Percentiles rank a stretch among this genome's conserved stretches.
Evolutionary conservation across 352 stramenopile genomes (phyloP).

Genomic region (Globisporangium abappressorium): DNA sequence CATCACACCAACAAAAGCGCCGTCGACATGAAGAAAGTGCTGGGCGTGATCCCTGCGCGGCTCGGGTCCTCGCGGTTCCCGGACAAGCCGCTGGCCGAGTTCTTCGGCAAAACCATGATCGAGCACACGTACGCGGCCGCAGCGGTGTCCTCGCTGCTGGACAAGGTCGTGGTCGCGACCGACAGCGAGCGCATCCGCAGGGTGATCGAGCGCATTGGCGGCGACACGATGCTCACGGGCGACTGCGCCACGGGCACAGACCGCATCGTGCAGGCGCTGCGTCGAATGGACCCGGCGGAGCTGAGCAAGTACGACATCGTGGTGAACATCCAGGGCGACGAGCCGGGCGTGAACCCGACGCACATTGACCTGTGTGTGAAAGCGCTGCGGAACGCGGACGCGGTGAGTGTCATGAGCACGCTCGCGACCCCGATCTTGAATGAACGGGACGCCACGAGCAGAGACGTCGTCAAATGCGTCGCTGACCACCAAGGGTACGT

Average conservation of each 20-base stretch:
- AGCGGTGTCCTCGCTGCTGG: conserved; percentile 39
- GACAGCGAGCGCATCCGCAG: conserved; percentile 58
- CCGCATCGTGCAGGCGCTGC: conserved; percentile 66
- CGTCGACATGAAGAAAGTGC: conserved; percentile 41
- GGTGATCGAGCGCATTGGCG: conserved; percentile 44
- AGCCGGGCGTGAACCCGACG: conserved; percentile 71
- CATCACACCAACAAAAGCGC: neutral
- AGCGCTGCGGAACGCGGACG: conserved; percentile 41
- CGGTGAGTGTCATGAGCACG: conserved; percentile 70
- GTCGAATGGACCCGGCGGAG: conserved; percentile 32
- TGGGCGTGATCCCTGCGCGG: conserved; percentile 78
- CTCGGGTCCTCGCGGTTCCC: conserved; percentile 76
- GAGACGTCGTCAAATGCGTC: conserved; percentile 81
- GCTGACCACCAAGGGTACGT: conserved; percentile 51
- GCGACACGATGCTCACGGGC: conserved; percentile 57
- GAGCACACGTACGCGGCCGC: conserved; percentile 78
- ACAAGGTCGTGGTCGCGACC: conserved; percentile 77
- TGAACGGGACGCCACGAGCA: conserved; percentile 49
- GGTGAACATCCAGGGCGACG: conserved; percentile 85
- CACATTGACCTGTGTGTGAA: conserved; percentile 75
- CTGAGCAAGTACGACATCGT: conserved; percentile 66
- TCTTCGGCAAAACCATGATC: conserved; percentile 83
- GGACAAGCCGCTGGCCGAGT: conserved; percentile 69
- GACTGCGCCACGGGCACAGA: conserved; percentile 73
- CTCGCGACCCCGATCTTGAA: conserved; percentile 61